Evolutionary conservation across 441 rosid species (phyloP), one percentile per base, ranked within the genome.

Genomic region (Sinapis alba): DNA sequence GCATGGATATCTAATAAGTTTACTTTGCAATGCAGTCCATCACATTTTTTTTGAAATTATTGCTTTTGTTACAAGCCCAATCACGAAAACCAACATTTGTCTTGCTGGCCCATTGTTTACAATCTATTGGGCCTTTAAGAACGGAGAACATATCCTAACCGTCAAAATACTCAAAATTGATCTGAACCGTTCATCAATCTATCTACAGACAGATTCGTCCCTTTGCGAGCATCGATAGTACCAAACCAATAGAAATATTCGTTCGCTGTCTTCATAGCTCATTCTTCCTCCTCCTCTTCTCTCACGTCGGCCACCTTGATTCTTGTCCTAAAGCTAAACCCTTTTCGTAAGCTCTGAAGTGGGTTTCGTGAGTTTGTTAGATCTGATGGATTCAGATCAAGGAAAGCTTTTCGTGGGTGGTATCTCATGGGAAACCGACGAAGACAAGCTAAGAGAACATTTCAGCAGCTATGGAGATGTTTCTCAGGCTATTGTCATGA

Each of bases 331-430:
- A 75, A 68, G 69, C 30, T 59, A 19, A 45, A 45, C 7, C 67
- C 61, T 60, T 68, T 68, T 23, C 21, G 66, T 27, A n/a, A 45
- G 21, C 7, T 71, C 75, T 21, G 61, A 5, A 13, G 47, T 30
- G 19, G n/a, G 10, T 8, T 56, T 16, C 4, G 0, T 9, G 15
- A 13, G 0, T 59, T n/a, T 34, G 24, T 41, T 11, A 45, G 73
- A 36, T 19, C n/a, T 45, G 13, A 94, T 94, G 98, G 98, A 92
- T 75, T 88, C 95, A 38, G 97, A 94, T 86, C 96, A 91, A 75
- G 97, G 97, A 51, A 94, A 94, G 88, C 89, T 94, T 15, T 94
- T 92, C 80, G 85, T 94, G 71, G 97, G 97, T 36, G 98, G 98
- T 68, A 85, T 94, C 71, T 92, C 98, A 53, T 94, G 97, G 98